Evolutionary conservation across 306 rosid genomes (phyloP).

Genomic region (Vicia villosa): DNA sequence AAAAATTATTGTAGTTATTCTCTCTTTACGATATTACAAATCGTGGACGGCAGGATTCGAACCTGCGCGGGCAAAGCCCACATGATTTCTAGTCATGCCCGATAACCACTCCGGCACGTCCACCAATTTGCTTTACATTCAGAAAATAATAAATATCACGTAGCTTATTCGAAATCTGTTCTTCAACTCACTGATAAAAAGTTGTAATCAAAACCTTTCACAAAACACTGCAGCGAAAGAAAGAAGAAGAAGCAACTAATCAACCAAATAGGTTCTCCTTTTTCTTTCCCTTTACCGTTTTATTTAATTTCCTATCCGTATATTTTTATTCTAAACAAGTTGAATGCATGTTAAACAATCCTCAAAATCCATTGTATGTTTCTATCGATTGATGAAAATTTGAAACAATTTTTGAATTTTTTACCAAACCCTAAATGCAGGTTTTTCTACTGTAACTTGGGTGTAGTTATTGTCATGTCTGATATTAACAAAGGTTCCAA

Average conservation of each 20-base stretch:
- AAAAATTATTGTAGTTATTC: too few relatives aligned
- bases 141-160: too few relatives aligned
- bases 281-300: not conserved
- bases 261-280: not conserved
- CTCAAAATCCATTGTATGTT: too few relatives aligned
- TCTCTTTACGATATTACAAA: too few relatives aligned
- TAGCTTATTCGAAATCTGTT: too few relatives aligned
- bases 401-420: constrained; percentile 10
- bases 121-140: rapidly evolving
- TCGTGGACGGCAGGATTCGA: constrained; percentile 70
- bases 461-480: constrained; percentile 54
- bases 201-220: not conserved
- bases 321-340: not conserved
- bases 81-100: constrained; percentile 80
- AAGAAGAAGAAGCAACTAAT: constrained; percentile 12
- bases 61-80: constrained; percentile 80
- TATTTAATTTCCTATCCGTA: not conserved
- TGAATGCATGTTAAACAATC: not conserved
- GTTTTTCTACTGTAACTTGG: constrained; percentile 6
- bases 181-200: too few relatives aligned
- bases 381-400: not conserved
- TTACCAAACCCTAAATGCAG: constrained; percentile 15
- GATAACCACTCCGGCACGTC: constrained; percentile 78
- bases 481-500: constrained; percentile 40
- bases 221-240: not conserved